phyloP scores from a whole-genome alignment of 129 eudicot genomes.

The Helianthus annuus region DNA sequence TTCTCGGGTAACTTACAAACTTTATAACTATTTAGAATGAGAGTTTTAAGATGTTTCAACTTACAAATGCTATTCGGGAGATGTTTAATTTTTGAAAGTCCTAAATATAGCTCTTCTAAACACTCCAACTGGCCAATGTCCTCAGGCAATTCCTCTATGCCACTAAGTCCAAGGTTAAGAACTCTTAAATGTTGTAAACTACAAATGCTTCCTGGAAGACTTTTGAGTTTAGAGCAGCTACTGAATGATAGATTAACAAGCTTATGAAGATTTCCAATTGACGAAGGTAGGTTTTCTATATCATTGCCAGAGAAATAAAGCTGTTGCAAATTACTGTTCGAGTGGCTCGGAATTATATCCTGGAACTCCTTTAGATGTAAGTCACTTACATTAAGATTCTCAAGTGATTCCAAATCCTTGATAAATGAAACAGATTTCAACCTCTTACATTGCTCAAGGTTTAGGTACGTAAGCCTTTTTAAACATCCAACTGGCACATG shows the following conservation, averaged over 20 bases:
- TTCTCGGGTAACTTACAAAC: not conserved
- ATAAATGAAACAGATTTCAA: constrained; percentile 17
- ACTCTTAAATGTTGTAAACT: constrained; percentile 16
- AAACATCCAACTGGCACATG: constrained; percentile 24
- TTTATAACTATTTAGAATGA: not conserved
- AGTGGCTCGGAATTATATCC: constrained; percentile 14
- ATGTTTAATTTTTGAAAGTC: not conserved
- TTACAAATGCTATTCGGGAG: not conserved
- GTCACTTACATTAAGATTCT: not conserved
- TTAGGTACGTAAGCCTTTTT: constrained; percentile 14
- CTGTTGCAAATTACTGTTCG: not conserved
- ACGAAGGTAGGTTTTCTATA: constrained; percentile 10
- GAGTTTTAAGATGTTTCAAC: constrained; percentile 11
- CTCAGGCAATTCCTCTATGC: constrained; percentile 4
- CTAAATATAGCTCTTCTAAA: constrained; percentile 6
- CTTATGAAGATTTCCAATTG: not conserved
- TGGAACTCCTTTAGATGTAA: not conserved
- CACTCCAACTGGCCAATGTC: constrained; percentile 10
- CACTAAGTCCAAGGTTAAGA: not conserved
- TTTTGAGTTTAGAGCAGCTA: not conserved
- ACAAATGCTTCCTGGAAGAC: constrained; percentile 22
- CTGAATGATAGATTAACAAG: constrained; percentile 15
- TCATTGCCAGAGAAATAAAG: not conserved
- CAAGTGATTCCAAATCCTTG: constrained; percentile 25
- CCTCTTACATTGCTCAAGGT: constrained; percentile 1